Conservation (phyloP, 805 yeast species). For the Cyberlindnera mrakii region DNA sequence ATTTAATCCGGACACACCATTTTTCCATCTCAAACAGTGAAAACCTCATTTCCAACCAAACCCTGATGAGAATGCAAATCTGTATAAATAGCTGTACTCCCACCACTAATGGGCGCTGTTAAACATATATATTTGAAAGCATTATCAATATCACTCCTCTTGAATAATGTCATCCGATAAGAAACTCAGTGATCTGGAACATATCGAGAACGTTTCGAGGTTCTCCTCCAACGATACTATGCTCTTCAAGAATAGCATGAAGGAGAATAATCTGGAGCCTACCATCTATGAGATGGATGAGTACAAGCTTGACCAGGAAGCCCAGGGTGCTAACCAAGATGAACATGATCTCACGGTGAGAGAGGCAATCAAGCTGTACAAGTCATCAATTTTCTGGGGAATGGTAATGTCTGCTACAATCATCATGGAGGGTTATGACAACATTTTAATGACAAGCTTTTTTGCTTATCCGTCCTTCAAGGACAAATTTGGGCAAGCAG, state of each 20-base stretch:
- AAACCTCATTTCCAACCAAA: no score
- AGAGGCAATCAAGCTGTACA: slow-evolving; percentile 16
- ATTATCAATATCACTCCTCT: no score
- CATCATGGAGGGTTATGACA: slow-evolving; percentile 23
- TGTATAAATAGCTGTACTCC: no score
- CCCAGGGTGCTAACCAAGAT: slow-evolving; percentile 14
- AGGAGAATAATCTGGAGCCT: not conserved
- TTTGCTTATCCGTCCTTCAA: slow-evolving; percentile 21
- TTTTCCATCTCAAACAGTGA: no score
- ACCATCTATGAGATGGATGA: slow-evolving; percentile 12
- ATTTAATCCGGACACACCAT: no score
- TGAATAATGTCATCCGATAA: slow-evolving; percentile 2
- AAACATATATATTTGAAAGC: no score
- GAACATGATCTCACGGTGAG: slow-evolving; percentile 14
- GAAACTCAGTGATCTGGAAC: slow-evolving; percentile 10
- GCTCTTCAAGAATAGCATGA: not conserved
- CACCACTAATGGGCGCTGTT: no score
- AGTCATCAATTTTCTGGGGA: slow-evolving; percentile 15
- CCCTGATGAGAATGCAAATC: no score
- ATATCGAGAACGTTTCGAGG: slow-evolving; percentile 12
- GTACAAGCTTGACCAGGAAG: slow-evolving; percentile 7
- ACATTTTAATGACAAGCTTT: slow-evolving; percentile 15
- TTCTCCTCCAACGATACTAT: slow-evolving; percentile 3
- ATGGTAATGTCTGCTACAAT: slow-evolving; percentile 15
- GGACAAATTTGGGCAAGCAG: slow-evolving; percentile 19